Conservation (phyloP, 768 basidiomycete genomes). For the Suillus occidentalis region DNA sequence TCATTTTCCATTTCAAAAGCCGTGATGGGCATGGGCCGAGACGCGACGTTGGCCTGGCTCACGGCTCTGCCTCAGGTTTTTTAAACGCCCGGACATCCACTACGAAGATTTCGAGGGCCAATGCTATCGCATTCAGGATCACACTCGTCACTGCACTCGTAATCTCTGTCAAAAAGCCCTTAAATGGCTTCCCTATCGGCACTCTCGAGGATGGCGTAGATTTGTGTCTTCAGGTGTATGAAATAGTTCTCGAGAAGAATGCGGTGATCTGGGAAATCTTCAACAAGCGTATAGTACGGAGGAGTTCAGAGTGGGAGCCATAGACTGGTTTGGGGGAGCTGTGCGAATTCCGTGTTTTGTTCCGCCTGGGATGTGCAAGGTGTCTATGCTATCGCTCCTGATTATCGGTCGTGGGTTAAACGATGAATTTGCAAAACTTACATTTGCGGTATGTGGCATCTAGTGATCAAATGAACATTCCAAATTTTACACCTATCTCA, state of each 20-base stretch:
- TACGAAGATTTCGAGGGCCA: slow-evolving; percentile 30
- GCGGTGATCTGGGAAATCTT: slow-evolving; percentile 33
- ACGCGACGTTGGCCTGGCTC: too few species aligned
- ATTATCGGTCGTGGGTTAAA: too few species aligned
- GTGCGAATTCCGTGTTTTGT: slow-evolving; percentile 40
- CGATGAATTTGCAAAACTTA: too few species aligned
- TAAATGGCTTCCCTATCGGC: not conserved
- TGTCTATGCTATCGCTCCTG: not conserved
- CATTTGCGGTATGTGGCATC: too few species aligned
- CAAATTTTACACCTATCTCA: not conserved
- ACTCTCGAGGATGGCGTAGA: slow-evolving; percentile 5
- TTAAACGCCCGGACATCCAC: not conserved
- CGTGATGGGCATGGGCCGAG: too few species aligned
- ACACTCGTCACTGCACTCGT: slow-evolving; percentile 15
- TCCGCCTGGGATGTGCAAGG: not conserved
- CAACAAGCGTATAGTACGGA: slow-evolving; percentile 31
- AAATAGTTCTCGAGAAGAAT: slow-evolving; percentile 35
- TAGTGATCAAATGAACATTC: too few species aligned
- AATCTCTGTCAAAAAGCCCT: slow-evolving; percentile 12
- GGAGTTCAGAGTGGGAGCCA: slow-evolving; percentile 35
- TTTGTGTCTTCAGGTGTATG: slow-evolving; percentile 37
- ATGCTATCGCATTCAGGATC: slow-evolving; percentile 11
- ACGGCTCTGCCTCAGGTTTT: too few species aligned
- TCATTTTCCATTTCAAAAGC: too few species aligned
- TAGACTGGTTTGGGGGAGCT: slow-evolving; percentile 40